A percentile compares a stretch with the other conserved stretches of the same genome.
Conservation (phyloP, 2,329 filamentous ascomycete genomes). For the Tympanopsis confertula region DNA sequence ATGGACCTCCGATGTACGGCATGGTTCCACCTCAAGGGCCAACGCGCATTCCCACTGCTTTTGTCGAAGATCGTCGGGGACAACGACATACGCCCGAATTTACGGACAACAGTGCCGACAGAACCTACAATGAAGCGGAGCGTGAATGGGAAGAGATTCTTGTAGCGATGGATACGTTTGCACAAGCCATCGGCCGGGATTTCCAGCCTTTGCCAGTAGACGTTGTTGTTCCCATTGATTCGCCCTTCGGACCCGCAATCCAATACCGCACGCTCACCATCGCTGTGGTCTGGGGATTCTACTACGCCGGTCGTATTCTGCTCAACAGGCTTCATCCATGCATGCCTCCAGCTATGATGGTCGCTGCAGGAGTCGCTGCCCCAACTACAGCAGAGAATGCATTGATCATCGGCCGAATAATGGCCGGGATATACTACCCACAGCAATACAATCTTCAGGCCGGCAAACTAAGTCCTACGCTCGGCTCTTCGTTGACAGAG, state of each 20-base stretch:
- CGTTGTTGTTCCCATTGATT: slow-evolving; percentile 29
- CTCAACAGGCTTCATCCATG: slow-evolving; percentile 48
- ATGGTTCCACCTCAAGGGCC: not conserved
- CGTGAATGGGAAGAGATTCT: slow-evolving; percentile 45
- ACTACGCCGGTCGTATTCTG: slow-evolving; percentile 47
- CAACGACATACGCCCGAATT: no score
- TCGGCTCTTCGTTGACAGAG: slow-evolving; percentile 49
- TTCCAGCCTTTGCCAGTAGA: slow-evolving; percentile 46
- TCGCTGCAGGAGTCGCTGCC: slow-evolving; percentile 46
- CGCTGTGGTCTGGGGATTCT: slow-evolving; percentile 44
- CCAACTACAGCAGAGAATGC: slow-evolving; percentile 38
- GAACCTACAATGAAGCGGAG: slow-evolving; percentile 38
- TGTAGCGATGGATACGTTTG: slow-evolving; percentile 37
- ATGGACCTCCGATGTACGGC: not conserved
- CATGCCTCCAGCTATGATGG: slow-evolving; percentile 55
- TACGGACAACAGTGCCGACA: slow-evolving; percentile 13
- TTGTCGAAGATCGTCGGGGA: no score
- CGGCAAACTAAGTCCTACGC: slow-evolving; percentile 38
- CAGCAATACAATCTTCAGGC: slow-evolving; percentile 5
- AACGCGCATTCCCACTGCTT: not conserved
- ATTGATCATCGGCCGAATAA: slow-evolving; percentile 45
- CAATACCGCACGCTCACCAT: slow-evolving; percentile 51
- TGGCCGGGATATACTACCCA: slow-evolving; percentile 29
- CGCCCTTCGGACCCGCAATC: slow-evolving; percentile 47
- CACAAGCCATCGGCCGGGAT: slow-evolving; percentile 35